Base-by-base conservation (phyloP, 2,329 filamentous ascomycete species). In the Colletotrichum lindemuthianum region DNA sequence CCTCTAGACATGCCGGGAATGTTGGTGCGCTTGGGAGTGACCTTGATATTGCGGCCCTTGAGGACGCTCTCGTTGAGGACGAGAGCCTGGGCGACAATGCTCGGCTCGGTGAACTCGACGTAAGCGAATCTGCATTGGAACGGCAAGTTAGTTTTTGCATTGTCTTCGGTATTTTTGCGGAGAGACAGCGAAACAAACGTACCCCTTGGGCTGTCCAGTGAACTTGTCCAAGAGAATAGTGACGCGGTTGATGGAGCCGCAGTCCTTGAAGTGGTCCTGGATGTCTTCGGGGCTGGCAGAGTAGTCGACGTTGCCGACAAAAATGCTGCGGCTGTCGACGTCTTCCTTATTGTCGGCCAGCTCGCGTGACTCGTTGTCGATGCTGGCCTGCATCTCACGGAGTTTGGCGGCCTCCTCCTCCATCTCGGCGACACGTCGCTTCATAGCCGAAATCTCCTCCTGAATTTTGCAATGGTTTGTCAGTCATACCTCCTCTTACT, bases 161-260 rank as follows among this genome's bases (percentile, higher is more conserved):
- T 10, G 4, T 16, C n/a, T 6, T 37, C 1, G 36, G 12, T 11
- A 24, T 37, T 45, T 33, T 11, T 5, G n/a, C 33, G 36, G 39
- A 24, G 15, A 39, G n/a, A 8, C n/a, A 24, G n/a, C 9, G 37
- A 32, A 53, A 34, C 43, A 50, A 39, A 73, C 90, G 79, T 83
- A 97, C 94, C 96, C 96, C 84, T 99, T 99, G n/a, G 96, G 96
- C 83, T 98, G 94, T 69, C 96, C 96, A 10, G 94, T 97, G 75
- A 97, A 98, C 83, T 99, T 99, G 82, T 99, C 96, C 71, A 99
- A 82, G 71, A 99, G 83, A 70, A 99, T 99, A 1, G 96, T 99
- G 65, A 99, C 96, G 66, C 96, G 91, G 79, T 99, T 99, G 84
- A 99, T 99, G 70, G 92, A 93, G 66, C 96, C 96, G 73, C 93